Percentiles rank a stretch among this genome's conserved stretches.
Conservation (phyloP, 805 yeast genomes). For the Myxozyma melibiosi region DNA sequence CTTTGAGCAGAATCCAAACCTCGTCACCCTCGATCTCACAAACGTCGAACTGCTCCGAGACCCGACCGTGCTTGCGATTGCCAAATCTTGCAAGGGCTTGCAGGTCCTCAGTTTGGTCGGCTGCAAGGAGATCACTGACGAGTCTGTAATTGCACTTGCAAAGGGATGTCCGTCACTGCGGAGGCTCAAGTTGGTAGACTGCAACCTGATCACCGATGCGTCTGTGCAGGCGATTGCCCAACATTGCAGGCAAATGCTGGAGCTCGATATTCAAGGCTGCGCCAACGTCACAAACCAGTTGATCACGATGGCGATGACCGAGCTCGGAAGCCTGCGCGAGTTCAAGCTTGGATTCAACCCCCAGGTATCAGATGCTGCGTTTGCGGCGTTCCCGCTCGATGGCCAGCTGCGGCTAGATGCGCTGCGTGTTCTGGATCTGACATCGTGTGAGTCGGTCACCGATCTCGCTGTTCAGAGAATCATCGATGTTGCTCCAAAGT, state of each 20-base stretch:
- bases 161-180: slow-evolving; percentile 71
- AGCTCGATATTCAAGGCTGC: slow-evolving; percentile 85
- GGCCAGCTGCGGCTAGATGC: slow-evolving; percentile 49
- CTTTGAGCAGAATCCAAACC: slow-evolving; percentile 62
- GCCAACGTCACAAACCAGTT: slow-evolving; percentile 69
- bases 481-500: slow-evolving; percentile 75
- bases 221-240: slow-evolving; percentile 61
- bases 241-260: slow-evolving; percentile 81
- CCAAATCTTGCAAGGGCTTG: slow-evolving; percentile 68
- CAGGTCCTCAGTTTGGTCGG: slow-evolving; percentile 92
- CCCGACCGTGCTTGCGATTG: slow-evolving; percentile 66
- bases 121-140: slow-evolving; percentile 69
- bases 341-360: slow-evolving; percentile 69
- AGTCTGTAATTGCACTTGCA: slow-evolving; percentile 61
- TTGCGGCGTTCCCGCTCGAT: slow-evolving; percentile 39
- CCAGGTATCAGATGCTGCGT: slow-evolving; percentile 67
- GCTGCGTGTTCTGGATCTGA: slow-evolving; percentile 79
- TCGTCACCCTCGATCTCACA: slow-evolving; percentile 86
- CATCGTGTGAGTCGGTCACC: slow-evolving; percentile 78
- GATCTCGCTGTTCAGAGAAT: slow-evolving; percentile 76
- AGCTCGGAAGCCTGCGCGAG: slow-evolving; percentile 76
- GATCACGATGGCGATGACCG: slow-evolving; percentile 57
- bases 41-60: slow-evolving; percentile 74
- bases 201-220: slow-evolving; percentile 64
- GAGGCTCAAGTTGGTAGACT: slow-evolving; percentile 78